Evolutionary conservation across 2,329 filamentous ascomycete genomes (phyloP).

Genomic region (Diplocarpon rosae): DNA sequence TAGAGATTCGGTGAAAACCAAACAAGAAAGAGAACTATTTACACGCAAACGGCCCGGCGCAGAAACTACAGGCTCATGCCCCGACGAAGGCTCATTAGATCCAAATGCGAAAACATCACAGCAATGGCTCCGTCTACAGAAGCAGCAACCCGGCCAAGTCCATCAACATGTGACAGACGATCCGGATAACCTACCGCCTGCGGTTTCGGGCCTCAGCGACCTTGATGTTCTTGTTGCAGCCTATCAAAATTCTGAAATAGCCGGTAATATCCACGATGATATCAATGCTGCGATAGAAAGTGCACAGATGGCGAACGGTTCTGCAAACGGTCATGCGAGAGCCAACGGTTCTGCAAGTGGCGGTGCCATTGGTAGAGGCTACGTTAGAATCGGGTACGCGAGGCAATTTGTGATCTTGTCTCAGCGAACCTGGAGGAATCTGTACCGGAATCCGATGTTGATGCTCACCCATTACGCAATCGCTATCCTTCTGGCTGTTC

Average conservation of each 20-base stretch:
- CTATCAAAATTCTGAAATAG: conserved; percentile 70
- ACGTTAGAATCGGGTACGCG: conserved; percentile 66
- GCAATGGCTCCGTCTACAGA: conserved; percentile 49
- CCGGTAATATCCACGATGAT: conserved; percentile 62
- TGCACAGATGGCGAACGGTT: conserved; percentile 57
- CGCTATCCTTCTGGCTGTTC: conserved; percentile 84
- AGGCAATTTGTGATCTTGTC: conserved; percentile 86
- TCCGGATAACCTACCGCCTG: conserved; percentile 48
- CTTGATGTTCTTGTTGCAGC: conserved; percentile 70
- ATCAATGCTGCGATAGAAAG: conserved; percentile 57
- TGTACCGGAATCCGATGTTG: conserved; percentile 93
- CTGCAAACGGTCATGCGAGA: conserved; percentile 40
- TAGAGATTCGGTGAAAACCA: conserved; percentile 69
- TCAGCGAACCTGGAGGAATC: conserved; percentile 85
- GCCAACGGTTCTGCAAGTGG: conserved; percentile 38
- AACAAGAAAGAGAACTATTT: conserved; percentile 83
- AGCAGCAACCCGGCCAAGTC: conserved; percentile 38
- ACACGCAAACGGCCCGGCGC: conserved; percentile 63
- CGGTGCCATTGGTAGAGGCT: conserved; percentile 62
- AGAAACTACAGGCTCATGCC: conserved; percentile 52
- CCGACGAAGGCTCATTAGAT: conserved; percentile 41
- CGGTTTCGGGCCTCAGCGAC: conserved; percentile 54
- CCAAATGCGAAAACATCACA: conserved; percentile 37
- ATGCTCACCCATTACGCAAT: conserved; percentile 99
- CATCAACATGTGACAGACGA: conserved; percentile 59